Evolutionary conservation across 2,329 filamentous ascomycete species (phyloP).

Genomic region (Verticillium longisporum): DNA sequence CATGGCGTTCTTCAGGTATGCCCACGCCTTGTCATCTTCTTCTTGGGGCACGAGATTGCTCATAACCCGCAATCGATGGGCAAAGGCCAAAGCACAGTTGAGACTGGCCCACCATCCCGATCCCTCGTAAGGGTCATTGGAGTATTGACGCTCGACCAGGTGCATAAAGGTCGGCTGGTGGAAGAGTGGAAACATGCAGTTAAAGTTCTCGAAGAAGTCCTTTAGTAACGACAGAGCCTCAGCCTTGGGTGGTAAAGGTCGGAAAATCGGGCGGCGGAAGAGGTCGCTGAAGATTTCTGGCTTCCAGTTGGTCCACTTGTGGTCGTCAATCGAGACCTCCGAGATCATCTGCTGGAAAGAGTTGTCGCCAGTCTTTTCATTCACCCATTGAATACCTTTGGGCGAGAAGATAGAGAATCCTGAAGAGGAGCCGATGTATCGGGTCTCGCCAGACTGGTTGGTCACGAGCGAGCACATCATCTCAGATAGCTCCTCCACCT

Average conservation of each 20-base stretch:
- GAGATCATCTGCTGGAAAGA: conserved; percentile 95
- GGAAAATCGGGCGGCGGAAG: conserved; percentile 79
- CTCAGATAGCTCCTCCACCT: conserved; percentile 85
- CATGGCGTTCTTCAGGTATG: conserved; percentile 93
- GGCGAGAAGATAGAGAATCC: conserved; percentile 98
- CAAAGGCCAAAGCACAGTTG: conserved; percentile 89
- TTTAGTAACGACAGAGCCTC: conserved; percentile 82
- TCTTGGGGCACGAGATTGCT: conserved; percentile 85
- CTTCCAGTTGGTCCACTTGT: conserved; percentile 97
- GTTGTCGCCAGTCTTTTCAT: conserved; percentile 90
- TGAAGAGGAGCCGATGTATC: conserved; percentile 95
- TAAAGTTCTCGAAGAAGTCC: conserved; percentile 98
- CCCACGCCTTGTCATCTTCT: conserved; percentile 92
- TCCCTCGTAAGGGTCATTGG: conserved; percentile 83
- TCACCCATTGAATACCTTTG: conserved; percentile 97
- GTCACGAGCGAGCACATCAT: conserved; percentile 99
- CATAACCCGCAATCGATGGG: conserved; percentile 88
- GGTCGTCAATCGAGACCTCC: conserved; percentile 82
- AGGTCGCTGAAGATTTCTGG: conserved; percentile 94
- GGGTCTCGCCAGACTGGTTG: conserved; percentile 87
- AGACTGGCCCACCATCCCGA: conserved; percentile 98
- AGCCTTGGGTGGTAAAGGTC: conserved; percentile 74
- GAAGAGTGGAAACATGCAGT: conserved; percentile 96
- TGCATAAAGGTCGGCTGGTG: conserved; percentile 99
- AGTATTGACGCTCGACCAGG: conserved; percentile 89